Percentiles rank a stretch among this genome's conserved stretches.
Conservation (phyloP, 331 rosid genomes). For the Acacia pycnantha region DNA sequence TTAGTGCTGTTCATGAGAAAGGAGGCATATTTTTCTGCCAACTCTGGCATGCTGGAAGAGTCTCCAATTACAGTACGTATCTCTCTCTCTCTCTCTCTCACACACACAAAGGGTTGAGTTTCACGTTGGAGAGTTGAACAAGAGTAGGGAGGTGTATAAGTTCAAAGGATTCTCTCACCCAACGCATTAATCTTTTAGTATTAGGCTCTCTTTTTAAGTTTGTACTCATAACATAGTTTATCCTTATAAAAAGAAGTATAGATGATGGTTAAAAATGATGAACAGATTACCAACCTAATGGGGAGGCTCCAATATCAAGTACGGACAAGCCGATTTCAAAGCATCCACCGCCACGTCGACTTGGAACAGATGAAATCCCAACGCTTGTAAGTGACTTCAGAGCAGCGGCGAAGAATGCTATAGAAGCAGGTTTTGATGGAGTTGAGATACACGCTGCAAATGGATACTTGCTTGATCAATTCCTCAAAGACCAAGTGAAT, state of each 20-base stretch:
- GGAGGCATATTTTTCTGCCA: constrained; percentile 61
- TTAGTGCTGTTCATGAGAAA: constrained; percentile 50
- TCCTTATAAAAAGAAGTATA: background rate
- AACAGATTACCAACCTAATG: constrained; percentile 48
- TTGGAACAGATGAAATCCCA: constrained; percentile 36
- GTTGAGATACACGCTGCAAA: constrained; percentile 62
- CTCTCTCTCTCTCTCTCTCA: too few species aligned
- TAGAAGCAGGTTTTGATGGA: constrained; percentile 60
- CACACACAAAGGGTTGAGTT: too few species aligned
- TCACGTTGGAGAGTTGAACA: too few species aligned
- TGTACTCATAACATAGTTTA: too few species aligned
- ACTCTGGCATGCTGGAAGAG: constrained; percentile 58
- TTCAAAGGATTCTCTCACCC: too few species aligned
- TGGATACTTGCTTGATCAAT: constrained; percentile 52
- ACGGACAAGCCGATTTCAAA: constrained; percentile 36
- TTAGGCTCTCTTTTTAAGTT: too few species aligned
- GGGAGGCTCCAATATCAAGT: constrained; percentile 49
- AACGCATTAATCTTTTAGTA: too few species aligned
- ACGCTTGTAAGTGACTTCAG: constrained; percentile 34
- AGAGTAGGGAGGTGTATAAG: too few species aligned
- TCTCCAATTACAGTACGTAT: constrained; percentile 34
- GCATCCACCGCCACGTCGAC: constrained; percentile 42
- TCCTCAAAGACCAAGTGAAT: constrained; percentile 48
- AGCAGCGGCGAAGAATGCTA: constrained; percentile 52
- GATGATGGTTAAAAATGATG: background rate